Base-by-base conservation (phyloP, 331 rosid species). In the Malus hybrid region DNA sequence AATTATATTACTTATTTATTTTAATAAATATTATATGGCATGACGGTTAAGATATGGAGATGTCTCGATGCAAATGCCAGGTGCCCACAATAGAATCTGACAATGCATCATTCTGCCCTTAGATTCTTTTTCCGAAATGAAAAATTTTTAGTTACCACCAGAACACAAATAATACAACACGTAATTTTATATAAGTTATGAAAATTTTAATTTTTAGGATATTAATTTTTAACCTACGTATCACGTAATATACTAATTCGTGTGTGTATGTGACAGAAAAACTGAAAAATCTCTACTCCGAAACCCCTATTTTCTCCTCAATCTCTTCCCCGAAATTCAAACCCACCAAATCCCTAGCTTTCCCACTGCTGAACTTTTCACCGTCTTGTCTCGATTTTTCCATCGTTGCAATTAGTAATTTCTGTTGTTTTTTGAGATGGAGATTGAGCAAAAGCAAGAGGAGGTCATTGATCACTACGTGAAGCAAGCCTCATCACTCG, bases 371-470 rank as follows among this genome's bases (percentile, higher is more conserved):
- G 28, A 36, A n/a, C 15, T 34, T 10, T n/a, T 66, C 50, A n/a
- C 70, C 48, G 16, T 66, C 16, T 33, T 3, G 8, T 19, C 1
- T 10, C 24, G 1, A 16, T 16, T 30, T 64, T 4, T 16, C 12
- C 3, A 0, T 61, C 42, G 30, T 65, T 74, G 6, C 22, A 70
- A 20, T 68, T 6, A n/a, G 46, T 39, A 58, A 4, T n/a, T 63
- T 15, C 28, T 1, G 26, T 34, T 4, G 5, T 71, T 33, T 58
- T 52, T 7, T 3, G 29, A 28, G 70, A 93, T 93, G 98, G 98
- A 91, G 74, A 89, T 91, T 42, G 99, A 95, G 71, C 93, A 92
- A 69, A 90, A 86, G 87, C 99, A 95, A 88, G 87, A 91, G 76
- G 97, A 94, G 82, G 76, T 88, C 42, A 89, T 94, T 80, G 91